phyloP scores from a whole-genome alignment of 768 basidiomycete species.

The Naganishia friedmannii region DNA sequence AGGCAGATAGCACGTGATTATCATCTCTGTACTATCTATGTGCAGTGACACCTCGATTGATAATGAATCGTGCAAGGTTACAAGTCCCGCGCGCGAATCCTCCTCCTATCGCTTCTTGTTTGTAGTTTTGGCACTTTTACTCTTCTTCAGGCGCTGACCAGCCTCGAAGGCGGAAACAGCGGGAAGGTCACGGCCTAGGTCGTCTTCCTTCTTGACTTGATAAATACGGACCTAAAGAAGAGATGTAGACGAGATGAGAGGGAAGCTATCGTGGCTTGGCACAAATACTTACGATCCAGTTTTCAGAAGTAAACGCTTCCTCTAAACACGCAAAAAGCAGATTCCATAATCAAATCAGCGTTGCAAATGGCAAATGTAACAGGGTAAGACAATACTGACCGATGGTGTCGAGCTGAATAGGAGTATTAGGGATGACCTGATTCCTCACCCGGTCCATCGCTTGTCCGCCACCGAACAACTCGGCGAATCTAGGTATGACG shows the following conservation, averaged over 20 bases:
- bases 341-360: not conserved
- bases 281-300: conserved; percentile 75
- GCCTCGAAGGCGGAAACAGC: conserved; percentile 76
- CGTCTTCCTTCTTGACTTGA: conserved; percentile 88
- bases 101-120: conserved; percentile 31
- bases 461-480: conserved; percentile 74
- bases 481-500: conserved; percentile 64
- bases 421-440: conserved; percentile 71
- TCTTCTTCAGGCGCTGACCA: conserved; percentile 81
- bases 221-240: conserved; percentile 68
- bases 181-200: conserved; percentile 83
- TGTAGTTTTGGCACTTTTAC: conserved; percentile 31
- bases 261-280: conserved; percentile 27
- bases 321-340: conserved; percentile 56
- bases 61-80: not conserved
- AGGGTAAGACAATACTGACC: conserved; percentile 57
- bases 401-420: conserved; percentile 80
- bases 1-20: not conserved
- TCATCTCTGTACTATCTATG: not conserved
- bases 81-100: not conserved
- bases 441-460: conserved; percentile 83
- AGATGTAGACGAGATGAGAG: not conserved
- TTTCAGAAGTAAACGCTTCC: conserved; percentile 98
- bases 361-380: conserved; percentile 9
- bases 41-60: not conserved